Evolutionary conservation across 768 basidiomycete species (phyloP), one percentile per base, ranked within the genome.

Genomic region (Russula sp.): DNA sequence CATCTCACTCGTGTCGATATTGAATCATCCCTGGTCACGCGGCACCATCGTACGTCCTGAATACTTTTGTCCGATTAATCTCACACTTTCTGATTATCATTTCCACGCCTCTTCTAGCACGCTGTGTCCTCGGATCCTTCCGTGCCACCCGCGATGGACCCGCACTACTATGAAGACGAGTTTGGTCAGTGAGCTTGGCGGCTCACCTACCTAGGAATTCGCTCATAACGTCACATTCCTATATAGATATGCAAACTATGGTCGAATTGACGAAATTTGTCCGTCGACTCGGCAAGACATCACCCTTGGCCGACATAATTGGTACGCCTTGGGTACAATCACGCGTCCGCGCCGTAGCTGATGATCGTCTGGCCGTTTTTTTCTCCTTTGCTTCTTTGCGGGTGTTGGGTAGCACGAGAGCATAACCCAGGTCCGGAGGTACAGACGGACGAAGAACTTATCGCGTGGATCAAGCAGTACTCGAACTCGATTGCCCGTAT

Each of bases 11-110:
- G 54, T 74, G 6, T 69, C 68, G 7, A 73, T 74, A 0, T 66
- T 76, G n/a, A 80, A 80, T 59, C 79, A 84, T 55, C 75, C 75
- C 2, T 76, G 82, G 65, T 81, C 79, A 11, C 72, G 82, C 14
- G 83, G 84, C 1, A 76, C 79, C 0, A 79, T 84, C 62, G 81
- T 81, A 56, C 44, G 79, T 73, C 10, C 49, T 54, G 5, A 30
- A 42, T 24, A 8, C 13, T n/a, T n/a, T n/a, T n/a, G n/a, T n/a
- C n/a, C n/a, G n/a, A 30, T 5, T 16, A 11, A 14, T n/a, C 24
- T 2, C 20, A 34, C 22, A 0, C n/a, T 20, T 46, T 46, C 10
- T 8, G 6, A 6, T 42, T 20, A 16, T n/a, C n/a, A n/a, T 9
- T 48, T 48, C 10, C 11, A 48, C 22, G 22, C 46, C 20, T 22